Percentiles rank a stretch among this genome's conserved stretches.
Evolutionary conservation across 306 rosid genomes (phyloP).

Genomic region (Vigna trinervia): DNA sequence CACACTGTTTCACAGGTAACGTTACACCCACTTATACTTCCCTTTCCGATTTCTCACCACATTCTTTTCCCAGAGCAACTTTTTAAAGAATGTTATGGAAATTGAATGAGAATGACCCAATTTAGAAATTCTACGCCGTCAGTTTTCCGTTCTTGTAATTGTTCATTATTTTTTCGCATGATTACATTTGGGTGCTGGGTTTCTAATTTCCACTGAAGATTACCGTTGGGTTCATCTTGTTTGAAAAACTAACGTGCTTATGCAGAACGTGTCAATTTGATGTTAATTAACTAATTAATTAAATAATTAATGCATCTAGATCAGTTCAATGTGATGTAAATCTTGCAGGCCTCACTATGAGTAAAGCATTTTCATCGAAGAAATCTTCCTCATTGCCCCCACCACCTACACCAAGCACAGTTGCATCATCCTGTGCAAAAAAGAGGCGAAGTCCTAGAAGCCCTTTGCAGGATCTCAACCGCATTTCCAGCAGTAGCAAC

Average conservation of each 20-base stretch:
- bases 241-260: slow-evolving; percentile 21
- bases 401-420: slow-evolving; percentile 48
- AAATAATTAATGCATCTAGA: slow-evolving; percentile 1
- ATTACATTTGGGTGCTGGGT: slow-evolving; percentile 5
- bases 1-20: slow-evolving; percentile 36
- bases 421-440: slow-evolving; percentile 38
- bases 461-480: slow-evolving; percentile 66
- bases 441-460: slow-evolving; percentile 49
- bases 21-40: not conserved
- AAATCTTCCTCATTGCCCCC: slow-evolving; percentile 52
- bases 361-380: slow-evolving; percentile 60
- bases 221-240: not conserved
- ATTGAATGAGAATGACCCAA: not conserved
- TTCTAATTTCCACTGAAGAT: not conserved
- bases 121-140: not conserved
- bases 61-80: not conserved
- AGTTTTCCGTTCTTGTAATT: not conserved
- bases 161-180: not conserved
- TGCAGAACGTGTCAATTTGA: slow-evolving; percentile 16
- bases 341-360: slow-evolving; percentile 54
- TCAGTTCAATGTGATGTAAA: slow-evolving; percentile 39
- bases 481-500: slow-evolving; percentile 50
- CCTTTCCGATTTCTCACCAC: not conserved
- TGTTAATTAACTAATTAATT: slow-evolving; percentile 7
- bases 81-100: slow-evolving; percentile 1